Evolutionary conservation across 805 yeast genomes (phyloP), one percentile per base, ranked within the genome.

Genomic region (Yarrowia porcina): DNA sequence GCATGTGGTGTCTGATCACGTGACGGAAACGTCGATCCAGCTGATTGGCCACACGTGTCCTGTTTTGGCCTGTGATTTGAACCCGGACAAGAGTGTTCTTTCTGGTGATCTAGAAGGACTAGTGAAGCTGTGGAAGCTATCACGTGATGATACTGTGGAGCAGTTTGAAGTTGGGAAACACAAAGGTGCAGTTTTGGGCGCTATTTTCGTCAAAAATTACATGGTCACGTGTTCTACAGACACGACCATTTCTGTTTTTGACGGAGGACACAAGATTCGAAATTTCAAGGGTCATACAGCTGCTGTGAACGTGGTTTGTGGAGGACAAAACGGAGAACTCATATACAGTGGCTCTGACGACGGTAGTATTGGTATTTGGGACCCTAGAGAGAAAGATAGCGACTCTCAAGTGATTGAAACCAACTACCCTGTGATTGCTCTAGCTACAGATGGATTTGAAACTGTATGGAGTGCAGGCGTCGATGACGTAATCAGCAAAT

Each of bases 341-440:
- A 64, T 76, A 5, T 79, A 82, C 2, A 81, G 89, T 36, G 89
- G 83, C 4, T 79, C 86, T 10, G 96, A 89, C 67, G 90, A 86
- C 68, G 90, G 91, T 0, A 64, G 73, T 2, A 76, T 82, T 0
- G 75, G 76, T 9, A 59, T 86, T 1, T 89, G 93, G 93, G 96
- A 89, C 67, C 72, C 77, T 23, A 74, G 90, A 63, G 76, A 80
- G n/a, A 86, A 82, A 67, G 67, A 68, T 2, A 75, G 80, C 1
- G 74, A 79, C 0, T 66, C 71, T 2, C 68, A 67, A 9, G 73
- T 83, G 61, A 57, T 64, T 42, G 71, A 74, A 21, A 79, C 86
- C 0, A 79, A 79, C 1, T 86, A 77, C 67, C 94, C 96, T 0
- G 67, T 89, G 0, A 72, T 88, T 20, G 76, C 89, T 0, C 81